Conservation (phyloP, 1,284 basidiomycete species). For the Microbotryum violaceum region DNA sequence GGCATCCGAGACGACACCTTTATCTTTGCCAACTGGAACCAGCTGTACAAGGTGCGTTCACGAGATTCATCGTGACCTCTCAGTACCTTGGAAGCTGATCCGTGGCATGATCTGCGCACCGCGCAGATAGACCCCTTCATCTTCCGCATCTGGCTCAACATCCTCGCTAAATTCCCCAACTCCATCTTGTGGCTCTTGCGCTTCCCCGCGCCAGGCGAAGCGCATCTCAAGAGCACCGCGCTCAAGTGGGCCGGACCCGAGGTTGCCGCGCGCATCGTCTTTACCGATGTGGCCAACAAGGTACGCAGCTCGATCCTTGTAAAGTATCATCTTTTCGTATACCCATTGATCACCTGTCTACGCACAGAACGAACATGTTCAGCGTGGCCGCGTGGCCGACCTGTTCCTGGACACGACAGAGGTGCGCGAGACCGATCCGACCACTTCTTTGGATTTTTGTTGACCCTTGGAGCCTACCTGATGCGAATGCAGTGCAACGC, state of each 20-base stretch:
- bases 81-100: neutral
- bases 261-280: slow-evolving; percentile 51
- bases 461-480: neutral
- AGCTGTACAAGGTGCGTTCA: slow-evolving; percentile 49
- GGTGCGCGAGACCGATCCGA: slow-evolving; percentile 37
- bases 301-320: too few relatives aligned
- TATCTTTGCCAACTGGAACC: slow-evolving; percentile 59
- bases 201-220: slow-evolving; percentile 53
- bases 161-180: slow-evolving; percentile 49
- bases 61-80: neutral
- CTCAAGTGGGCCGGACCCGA: slow-evolving; percentile 51
- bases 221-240: slow-evolving; percentile 50
- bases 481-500: slow-evolving; percentile 49
- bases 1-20: slow-evolving; percentile 48
- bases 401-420: slow-evolving; percentile 58
- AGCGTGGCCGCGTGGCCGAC: slow-evolving; percentile 52
- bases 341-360: neutral
- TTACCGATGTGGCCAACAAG: slow-evolving; percentile 51
- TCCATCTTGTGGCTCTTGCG: slow-evolving; percentile 57
- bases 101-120: neutral
- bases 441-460: neutral
- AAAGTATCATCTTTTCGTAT: neutral
- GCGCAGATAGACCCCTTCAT: slow-evolving; percentile 51
- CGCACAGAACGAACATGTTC: slow-evolving; percentile 50
- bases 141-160: slow-evolving; percentile 53